Conservation (phyloP, 768 basidiomycete genomes). For the Tricholoma matsutake region DNA sequence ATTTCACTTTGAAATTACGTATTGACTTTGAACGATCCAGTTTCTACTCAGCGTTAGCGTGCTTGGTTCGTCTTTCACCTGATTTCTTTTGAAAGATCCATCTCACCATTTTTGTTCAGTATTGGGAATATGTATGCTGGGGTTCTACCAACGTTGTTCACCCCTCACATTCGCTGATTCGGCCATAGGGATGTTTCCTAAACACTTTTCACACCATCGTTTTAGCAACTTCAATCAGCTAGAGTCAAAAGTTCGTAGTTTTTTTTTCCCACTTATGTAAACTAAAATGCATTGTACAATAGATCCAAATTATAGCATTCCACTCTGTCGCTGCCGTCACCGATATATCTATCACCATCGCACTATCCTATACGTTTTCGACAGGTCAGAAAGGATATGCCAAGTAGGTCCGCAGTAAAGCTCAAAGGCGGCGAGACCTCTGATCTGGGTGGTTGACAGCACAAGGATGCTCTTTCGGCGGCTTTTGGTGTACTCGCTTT, state of each 20-base stretch:
- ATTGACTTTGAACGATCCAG: neutral
- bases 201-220: neutral
- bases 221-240: neutral
- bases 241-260: neutral
- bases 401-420: neutral
- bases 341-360: slow-evolving; percentile 3
- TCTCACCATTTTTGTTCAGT: neutral
- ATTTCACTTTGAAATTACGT: neutral
- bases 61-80: neutral
- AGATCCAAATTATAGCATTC: neutral
- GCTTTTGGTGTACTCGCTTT: neutral
- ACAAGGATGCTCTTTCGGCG: slow-evolving; percentile 1
- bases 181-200: neutral
- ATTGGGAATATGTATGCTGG: neutral
- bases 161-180: too few relatives aligned
- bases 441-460: neutral
- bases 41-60: neutral
- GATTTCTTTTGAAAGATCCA: neutral
- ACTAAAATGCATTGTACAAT: neutral
- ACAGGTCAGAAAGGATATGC: neutral
- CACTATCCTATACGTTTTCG: neutral
- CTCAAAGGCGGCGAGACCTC: too few relatives aligned
- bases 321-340: neutral
- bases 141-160: neutral
- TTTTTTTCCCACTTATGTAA: neutral